Conservation (phyloP, 768 basidiomycete genomes). For the Thelephora ganbajun region DNA sequence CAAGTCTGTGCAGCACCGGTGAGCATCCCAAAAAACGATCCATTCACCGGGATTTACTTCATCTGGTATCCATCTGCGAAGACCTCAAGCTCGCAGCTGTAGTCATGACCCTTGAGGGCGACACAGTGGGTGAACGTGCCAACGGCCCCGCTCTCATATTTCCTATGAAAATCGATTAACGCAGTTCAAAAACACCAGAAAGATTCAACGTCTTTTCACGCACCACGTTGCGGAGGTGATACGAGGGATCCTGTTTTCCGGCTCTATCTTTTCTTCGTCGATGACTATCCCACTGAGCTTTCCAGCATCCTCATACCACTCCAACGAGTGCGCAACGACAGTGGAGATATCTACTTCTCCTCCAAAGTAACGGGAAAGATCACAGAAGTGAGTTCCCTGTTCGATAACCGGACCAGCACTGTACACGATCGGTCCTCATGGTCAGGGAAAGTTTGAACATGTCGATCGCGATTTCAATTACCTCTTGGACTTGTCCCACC, state of each 20-base stretch:
- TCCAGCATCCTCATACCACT: slow-evolving; percentile 87
- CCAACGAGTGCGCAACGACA: slow-evolving; percentile 77
- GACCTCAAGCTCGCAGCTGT: slow-evolving; percentile 90
- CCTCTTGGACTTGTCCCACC: slow-evolving; percentile 93
- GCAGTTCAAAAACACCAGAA: background rate
- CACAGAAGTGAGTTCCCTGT: slow-evolving; percentile 95
- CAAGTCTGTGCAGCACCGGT: slow-evolving; percentile 35
- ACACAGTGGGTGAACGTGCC: slow-evolving; percentile 85
- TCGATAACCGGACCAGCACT: slow-evolving; percentile 78
- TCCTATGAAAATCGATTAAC: slow-evolving; percentile 33
- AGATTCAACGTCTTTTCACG: slow-evolving; percentile 6
- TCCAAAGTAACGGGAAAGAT: slow-evolving; percentile 93
- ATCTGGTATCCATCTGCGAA: slow-evolving; percentile 87
- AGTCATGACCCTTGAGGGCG: slow-evolving; percentile 83
- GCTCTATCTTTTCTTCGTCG: slow-evolving; percentile 74
- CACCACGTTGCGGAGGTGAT: slow-evolving; percentile 88
- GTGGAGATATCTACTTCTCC: slow-evolving; percentile 82
- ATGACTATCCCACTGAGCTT: slow-evolving; percentile 65
- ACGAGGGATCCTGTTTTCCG: slow-evolving; percentile 86
- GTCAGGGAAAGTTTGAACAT: background rate
- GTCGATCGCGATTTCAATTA: slow-evolving; percentile 10
- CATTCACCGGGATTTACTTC: slow-evolving; percentile 38
- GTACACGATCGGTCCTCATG: slow-evolving; percentile 1
- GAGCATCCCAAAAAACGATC: slow-evolving; percentile 4
- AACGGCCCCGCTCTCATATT: slow-evolving; percentile 90